phyloP scores from a whole-genome alignment of 768 basidiomycete genomes.

The Amanita thiersii region DNA sequence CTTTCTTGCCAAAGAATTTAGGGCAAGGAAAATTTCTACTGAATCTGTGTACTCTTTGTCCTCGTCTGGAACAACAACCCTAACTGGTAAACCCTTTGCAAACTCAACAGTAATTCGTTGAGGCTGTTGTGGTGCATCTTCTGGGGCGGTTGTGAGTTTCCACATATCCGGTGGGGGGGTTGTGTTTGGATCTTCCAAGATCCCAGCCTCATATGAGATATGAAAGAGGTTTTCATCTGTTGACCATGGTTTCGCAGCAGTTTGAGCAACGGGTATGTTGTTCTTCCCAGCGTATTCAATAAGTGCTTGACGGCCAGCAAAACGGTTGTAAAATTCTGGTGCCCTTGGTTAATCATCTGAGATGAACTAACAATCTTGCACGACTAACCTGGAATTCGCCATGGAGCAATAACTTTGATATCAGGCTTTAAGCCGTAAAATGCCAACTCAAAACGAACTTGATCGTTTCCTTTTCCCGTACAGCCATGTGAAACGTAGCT shows the following conservation, averaged over 20 bases:
- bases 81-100: slow-evolving; percentile 77
- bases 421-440: slow-evolving; percentile 98
- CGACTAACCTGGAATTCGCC: slow-evolving; percentile 82
- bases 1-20: slow-evolving; percentile 89
- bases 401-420: slow-evolving; percentile 98
- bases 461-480: slow-evolving; percentile 99
- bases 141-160: slow-evolving; percentile 87
- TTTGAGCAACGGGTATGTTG: slow-evolving; percentile 90
- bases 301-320: slow-evolving; percentile 91
- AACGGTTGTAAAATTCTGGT: slow-evolving; percentile 94
- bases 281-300: slow-evolving; percentile 85
- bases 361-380: not conserved
- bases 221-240: slow-evolving; percentile 99
- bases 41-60: slow-evolving; percentile 73
- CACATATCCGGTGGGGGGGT: slow-evolving; percentile 98
- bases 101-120: slow-evolving; percentile 85
- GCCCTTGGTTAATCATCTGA: slow-evolving; percentile 3
- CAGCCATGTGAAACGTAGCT: slow-evolving; percentile 98
- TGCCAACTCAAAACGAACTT: slow-evolving; percentile 97
- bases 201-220: slow-evolving; percentile 99
- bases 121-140: slow-evolving; percentile 71
- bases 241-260: slow-evolving; percentile 96
- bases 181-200: slow-evolving; percentile 92
- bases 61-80: slow-evolving; percentile 54
- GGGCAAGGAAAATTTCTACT: slow-evolving; percentile 87